Evolutionary conservation across 164 flowering plant genomes (phyloP).

Genomic region (Buxus sempervirens): DNA sequence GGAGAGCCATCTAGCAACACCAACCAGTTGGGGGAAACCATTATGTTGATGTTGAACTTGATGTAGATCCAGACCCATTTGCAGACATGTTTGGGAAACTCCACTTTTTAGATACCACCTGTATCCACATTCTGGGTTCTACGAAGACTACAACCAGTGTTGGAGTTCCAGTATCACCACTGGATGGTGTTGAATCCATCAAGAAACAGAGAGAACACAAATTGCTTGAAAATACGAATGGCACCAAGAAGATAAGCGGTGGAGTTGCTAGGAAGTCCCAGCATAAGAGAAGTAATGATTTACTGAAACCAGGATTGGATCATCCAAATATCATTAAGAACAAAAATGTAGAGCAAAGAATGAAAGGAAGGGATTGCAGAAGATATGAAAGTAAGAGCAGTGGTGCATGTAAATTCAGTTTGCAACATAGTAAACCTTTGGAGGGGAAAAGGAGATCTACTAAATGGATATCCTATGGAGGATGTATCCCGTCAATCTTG

Average conservation of each 20-base stretch:
- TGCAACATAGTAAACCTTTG: constrained; percentile 3
- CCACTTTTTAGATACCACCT: constrained; percentile 25
- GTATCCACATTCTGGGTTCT: constrained; percentile 26
- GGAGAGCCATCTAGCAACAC: too few species aligned
- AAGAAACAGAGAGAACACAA: constrained; percentile 19
- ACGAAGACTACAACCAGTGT: constrained; percentile 9
- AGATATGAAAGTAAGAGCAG: constrained; percentile 5
- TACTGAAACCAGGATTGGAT: constrained; percentile 8
- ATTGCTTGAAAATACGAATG: constrained; percentile 17
- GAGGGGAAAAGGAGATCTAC: constrained; percentile 37
- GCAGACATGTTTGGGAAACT: constrained; percentile 31
- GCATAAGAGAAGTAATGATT: constrained; percentile 6
- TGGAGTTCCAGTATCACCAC: constrained; percentile 24
- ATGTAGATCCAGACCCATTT: constrained; percentile 1
- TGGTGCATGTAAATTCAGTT: constrained; percentile 11
- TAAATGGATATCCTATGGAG: constrained; percentile 73
- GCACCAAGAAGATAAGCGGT: constrained; percentile 4
- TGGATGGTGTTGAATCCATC: constrained; percentile 19
- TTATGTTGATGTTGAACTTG: too few species aligned
- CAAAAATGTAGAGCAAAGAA: constrained; percentile 11
- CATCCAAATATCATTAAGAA: constrained; percentile 12
- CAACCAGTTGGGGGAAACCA: too few species aligned
- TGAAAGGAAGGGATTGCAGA: neutral
- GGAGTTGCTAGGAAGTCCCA: constrained; percentile 21
- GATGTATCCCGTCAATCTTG: constrained; percentile 70